Percentiles rank a stretch among this genome's conserved stretches.
Evolutionary conservation across 352 stramenopile species (phyloP).

Genomic region (Pythium folliculosum): DNA sequence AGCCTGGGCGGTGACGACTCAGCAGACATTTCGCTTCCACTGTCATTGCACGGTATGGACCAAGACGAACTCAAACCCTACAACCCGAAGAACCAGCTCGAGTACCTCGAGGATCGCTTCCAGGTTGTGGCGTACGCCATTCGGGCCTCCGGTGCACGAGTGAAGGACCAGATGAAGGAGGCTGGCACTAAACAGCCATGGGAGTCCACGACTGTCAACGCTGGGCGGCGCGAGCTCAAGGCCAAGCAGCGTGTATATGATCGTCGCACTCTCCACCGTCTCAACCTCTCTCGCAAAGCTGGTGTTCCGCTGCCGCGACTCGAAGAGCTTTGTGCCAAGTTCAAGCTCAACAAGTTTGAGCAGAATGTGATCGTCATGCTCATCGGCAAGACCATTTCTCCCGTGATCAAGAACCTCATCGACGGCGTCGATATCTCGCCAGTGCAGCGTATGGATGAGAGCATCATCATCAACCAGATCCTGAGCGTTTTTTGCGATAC

Average conservation of each 20-base stretch:
- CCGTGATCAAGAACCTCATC: constrained; percentile 87
- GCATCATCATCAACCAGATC: constrained; percentile 90
- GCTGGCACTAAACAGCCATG: constrained; percentile 81
- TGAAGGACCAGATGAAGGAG: constrained; percentile 92
- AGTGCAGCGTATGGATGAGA: constrained; percentile 89
- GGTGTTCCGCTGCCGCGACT: constrained; percentile 65
- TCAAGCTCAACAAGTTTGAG: constrained; percentile 87
- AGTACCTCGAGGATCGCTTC: constrained; percentile 89
- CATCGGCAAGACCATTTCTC: constrained; percentile 89
- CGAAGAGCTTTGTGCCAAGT: constrained; percentile 73
- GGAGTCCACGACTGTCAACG: constrained; percentile 65
- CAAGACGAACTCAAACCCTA: constrained; percentile 76
- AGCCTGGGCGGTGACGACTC: constrained; percentile 4
- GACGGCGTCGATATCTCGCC: constrained; percentile 83
- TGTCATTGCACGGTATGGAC: constrained; percentile 16
- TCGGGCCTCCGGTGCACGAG: constrained; percentile 71
- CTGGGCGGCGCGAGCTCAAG: constrained; percentile 78
- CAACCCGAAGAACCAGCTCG: constrained; percentile 78
- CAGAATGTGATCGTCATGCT: constrained; percentile 91
- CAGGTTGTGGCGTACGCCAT: constrained; percentile 89
- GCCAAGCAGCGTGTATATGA: constrained; percentile 86
- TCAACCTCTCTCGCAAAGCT: constrained; percentile 64
- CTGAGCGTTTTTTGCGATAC: constrained; percentile 88
- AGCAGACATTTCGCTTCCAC: neutral
- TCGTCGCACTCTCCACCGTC: constrained; percentile 58